phyloP scores from a whole-genome alignment of 2,329 filamentous ascomycete species.

The Fusarium ramigenum region DNA sequence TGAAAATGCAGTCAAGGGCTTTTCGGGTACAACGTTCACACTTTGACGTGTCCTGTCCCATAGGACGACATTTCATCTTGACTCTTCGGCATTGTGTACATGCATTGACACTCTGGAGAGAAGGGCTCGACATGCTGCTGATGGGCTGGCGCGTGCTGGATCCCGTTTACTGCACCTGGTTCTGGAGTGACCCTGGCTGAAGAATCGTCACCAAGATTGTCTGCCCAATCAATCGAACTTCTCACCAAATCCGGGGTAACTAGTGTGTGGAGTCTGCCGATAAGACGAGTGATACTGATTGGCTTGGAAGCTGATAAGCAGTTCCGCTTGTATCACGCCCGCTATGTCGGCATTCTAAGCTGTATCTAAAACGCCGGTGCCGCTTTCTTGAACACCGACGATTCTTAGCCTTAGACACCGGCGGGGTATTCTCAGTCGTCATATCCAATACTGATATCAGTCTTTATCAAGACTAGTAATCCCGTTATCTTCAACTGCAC shows the following conservation, averaged over 20 bases:
- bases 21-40: not conserved
- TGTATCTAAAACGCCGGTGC: not conserved
- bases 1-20: not conserved
- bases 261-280: not conserved
- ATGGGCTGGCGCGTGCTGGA: too few species aligned
- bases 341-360: not conserved
- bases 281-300: fast-evolving
- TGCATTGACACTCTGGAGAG: not conserved
- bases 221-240: not conserved
- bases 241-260: not conserved
- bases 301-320: fast-evolving
- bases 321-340: fast-evolving
- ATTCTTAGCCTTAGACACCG: not conserved
- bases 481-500: not conserved
- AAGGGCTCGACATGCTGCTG: not conserved
- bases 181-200: not conserved
- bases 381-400: not conserved
- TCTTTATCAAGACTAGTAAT: not conserved
- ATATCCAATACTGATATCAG: not conserved
- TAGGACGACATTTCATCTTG: not conserved
- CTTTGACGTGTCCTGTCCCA: not conserved
- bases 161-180: not conserved
- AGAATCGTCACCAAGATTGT: not conserved
- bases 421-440: not conserved
- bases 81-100: not conserved